Percentiles rank a stretch among this genome's conserved stretches.
phyloP scores from a whole-genome alignment of 192 early-diverging fungal species.

The Backusella psychrophila region DNA sequence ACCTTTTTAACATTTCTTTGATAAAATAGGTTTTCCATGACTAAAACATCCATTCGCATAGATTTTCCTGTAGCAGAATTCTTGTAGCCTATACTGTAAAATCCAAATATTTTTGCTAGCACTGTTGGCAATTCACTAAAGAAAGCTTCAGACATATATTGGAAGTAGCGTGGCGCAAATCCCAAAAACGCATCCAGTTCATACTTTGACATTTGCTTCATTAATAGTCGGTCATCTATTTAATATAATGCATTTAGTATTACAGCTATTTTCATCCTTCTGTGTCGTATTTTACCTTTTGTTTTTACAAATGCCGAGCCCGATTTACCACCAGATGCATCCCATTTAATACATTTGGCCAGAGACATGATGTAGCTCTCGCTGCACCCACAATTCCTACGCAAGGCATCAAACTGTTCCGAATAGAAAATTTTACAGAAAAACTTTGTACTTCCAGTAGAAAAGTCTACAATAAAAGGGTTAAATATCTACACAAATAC shows the following conservation, averaged over 20 bases:
- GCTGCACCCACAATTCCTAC: slow-evolving; percentile 82
- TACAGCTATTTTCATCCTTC: background rate
- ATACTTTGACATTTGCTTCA: slow-evolving; percentile 83
- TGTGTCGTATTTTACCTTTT: slow-evolving; percentile 39
- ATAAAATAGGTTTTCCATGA: slow-evolving; percentile 97
- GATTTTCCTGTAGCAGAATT: slow-evolving; percentile 80
- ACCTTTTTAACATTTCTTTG: slow-evolving; percentile 73
- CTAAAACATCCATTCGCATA: slow-evolving; percentile 86
- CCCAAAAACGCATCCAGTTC: slow-evolving; percentile 87
- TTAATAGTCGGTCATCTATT: slow-evolving; percentile 83
- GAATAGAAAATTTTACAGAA: slow-evolving; percentile 91
- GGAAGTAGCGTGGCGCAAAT: slow-evolving; percentile 91
- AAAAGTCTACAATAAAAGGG: slow-evolving; percentile 47
- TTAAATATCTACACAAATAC: background rate
- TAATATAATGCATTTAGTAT: background rate
- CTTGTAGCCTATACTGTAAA: slow-evolving; percentile 88
- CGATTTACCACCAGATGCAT: slow-evolving; percentile 85
- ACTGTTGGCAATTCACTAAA: slow-evolving; percentile 81
- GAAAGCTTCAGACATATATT: slow-evolving; percentile 78
- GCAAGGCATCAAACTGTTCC: slow-evolving; percentile 89
- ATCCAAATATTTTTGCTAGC: slow-evolving; percentile 88
- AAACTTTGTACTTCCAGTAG: slow-evolving; percentile 73
- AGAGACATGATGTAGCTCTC: slow-evolving; percentile 83
- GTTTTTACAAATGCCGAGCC: slow-evolving; percentile 92
- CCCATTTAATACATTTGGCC: slow-evolving; percentile 84